phyloP scores from a whole-genome alignment of 768 basidiomycete species.

The Auricularia sp. region DNA sequence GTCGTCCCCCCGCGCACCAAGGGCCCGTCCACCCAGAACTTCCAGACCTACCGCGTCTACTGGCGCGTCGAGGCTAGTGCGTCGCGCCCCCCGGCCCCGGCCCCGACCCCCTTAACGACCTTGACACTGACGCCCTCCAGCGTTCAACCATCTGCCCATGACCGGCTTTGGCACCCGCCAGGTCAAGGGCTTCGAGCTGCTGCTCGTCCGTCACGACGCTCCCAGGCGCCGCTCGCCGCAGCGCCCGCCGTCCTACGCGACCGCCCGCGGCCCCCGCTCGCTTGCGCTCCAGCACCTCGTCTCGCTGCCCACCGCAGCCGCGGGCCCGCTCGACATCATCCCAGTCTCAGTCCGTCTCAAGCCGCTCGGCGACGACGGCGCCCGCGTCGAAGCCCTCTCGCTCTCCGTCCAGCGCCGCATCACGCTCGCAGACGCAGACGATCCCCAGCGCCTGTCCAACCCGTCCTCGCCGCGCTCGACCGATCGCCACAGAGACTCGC shows the following conservation, averaged over 20 bases:
- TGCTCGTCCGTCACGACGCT: slow-evolving; percentile 59
- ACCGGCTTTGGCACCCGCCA: slow-evolving; percentile 57
- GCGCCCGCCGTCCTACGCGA: slow-evolving; percentile 20
- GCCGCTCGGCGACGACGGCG: slow-evolving; percentile 41
- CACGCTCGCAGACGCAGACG: slow-evolving; percentile 35
- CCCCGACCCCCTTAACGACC: slow-evolving; percentile 3
- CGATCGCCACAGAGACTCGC: neutral
- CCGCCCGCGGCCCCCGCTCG: slow-evolving; percentile 44
- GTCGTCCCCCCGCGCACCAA: slow-evolving; percentile 42
- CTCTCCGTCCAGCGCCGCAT: slow-evolving; percentile 66
- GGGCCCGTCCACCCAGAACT: slow-evolving; percentile 53
- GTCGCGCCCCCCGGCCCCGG: slow-evolving; percentile 15
- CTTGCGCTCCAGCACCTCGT: slow-evolving; percentile 52
- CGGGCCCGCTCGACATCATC: slow-evolving; percentile 66
- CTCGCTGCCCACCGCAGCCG: slow-evolving; percentile 41
- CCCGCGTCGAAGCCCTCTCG: slow-evolving; percentile 51
- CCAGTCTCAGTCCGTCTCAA: slow-evolving; percentile 53
- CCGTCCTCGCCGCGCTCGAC: slow-evolving; percentile 5
- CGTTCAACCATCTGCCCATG: slow-evolving; percentile 57
- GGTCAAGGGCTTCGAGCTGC: slow-evolving; percentile 59
- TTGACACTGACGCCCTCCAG: slow-evolving; percentile 24
- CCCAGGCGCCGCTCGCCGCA: slow-evolving; percentile 15
- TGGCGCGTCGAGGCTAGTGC: slow-evolving; percentile 79
- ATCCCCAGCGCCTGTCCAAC: slow-evolving; percentile 4
- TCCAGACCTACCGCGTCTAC: slow-evolving; percentile 66